phyloP scores from a whole-genome alignment of 768 basidiomycete genomes.

The Russula sp. region DNA sequence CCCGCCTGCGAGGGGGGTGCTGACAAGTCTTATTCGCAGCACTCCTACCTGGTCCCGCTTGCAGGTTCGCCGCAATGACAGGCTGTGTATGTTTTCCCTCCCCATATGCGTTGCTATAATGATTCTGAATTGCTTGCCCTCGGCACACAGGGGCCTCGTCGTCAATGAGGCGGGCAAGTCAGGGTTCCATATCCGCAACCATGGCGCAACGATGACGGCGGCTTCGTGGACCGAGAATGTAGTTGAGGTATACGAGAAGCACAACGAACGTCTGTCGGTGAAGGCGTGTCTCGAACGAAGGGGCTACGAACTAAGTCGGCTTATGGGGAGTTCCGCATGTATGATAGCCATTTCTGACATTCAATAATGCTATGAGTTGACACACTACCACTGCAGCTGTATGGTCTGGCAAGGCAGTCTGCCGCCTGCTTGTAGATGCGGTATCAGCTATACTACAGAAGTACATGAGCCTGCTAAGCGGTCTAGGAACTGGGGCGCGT shows the following conservation, averaged over 20 bases:
- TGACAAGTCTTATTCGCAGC: slow-evolving; percentile 43
- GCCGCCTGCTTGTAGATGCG: background rate
- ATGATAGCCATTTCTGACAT: background rate
- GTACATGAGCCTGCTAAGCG: slow-evolving; percentile 34
- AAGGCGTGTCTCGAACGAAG: background rate
- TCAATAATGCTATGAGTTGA: slow-evolving; percentile 13
- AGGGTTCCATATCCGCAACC: slow-evolving; percentile 46
- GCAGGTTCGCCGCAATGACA: slow-evolving; percentile 52
- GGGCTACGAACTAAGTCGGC: background rate
- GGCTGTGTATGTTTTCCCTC: slow-evolving; percentile 40
- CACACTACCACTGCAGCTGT: background rate
- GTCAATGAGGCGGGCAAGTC: slow-evolving; percentile 43
- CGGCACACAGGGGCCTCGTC: slow-evolving; percentile 42
- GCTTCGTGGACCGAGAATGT: background rate
- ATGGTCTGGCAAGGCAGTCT: background rate
- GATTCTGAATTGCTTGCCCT: background rate
- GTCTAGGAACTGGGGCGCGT: slow-evolving; percentile 30
- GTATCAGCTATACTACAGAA: slow-evolving; percentile 23
- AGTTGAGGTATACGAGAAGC: background rate
- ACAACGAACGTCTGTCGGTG: background rate
- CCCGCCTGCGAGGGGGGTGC: slow-evolving; percentile 51
- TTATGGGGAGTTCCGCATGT: background rate
- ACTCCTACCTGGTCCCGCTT: slow-evolving; percentile 56
- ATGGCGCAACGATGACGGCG: slow-evolving; percentile 34
- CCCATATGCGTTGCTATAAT: background rate